Evolutionary conservation across 495 filamentous ascomycete genomes (phyloP).

Genomic region (Chlorociboria aeruginascens): DNA sequence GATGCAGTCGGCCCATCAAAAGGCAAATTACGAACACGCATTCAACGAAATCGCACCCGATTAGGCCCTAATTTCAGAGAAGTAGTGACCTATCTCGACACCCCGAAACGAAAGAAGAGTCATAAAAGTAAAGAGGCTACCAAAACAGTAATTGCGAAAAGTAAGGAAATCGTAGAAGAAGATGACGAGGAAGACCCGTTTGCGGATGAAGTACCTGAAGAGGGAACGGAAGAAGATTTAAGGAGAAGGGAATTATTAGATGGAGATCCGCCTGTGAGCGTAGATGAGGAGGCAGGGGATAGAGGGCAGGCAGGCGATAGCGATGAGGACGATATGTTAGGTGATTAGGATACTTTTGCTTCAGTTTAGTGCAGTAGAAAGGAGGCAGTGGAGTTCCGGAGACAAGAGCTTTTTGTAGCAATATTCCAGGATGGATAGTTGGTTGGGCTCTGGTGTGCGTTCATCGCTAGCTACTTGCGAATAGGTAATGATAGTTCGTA

Average conservation of each 20-base stretch:
- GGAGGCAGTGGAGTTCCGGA: not conserved
- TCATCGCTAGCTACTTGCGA: too few species aligned
- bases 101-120: slow-evolving; percentile 38
- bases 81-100: slow-evolving; percentile 62
- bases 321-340: slow-evolving; percentile 58
- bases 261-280: slow-evolving; percentile 34
- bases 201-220: slow-evolving; percentile 39
- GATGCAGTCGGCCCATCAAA: slow-evolving; percentile 46
- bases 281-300: slow-evolving; percentile 24
- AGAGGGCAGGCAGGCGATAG: slow-evolving; percentile 28
- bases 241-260: slow-evolving; percentile 46
- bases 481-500: too few species aligned
- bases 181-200: slow-evolving; percentile 37
- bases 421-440: not conserved
- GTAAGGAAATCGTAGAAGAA: slow-evolving; percentile 33
- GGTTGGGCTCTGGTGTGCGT: too few species aligned
- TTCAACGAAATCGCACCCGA: slow-evolving; percentile 52
- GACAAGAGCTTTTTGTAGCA: not conserved
- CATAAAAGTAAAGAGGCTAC: slow-evolving; percentile 29
- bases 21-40: slow-evolving; percentile 48
- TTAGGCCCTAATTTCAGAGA: slow-evolving; percentile 69
- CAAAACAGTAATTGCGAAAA: slow-evolving; percentile 29
- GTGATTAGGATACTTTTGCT: slow-evolving; percentile 44
- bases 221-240: slow-evolving; percentile 48
- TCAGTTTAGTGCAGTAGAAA: not conserved